These are phyloP conservation scores for Mycena rosella DNA, from an alignment of 768 basidiomycete species.

Conservation along the genomic window DNA sequence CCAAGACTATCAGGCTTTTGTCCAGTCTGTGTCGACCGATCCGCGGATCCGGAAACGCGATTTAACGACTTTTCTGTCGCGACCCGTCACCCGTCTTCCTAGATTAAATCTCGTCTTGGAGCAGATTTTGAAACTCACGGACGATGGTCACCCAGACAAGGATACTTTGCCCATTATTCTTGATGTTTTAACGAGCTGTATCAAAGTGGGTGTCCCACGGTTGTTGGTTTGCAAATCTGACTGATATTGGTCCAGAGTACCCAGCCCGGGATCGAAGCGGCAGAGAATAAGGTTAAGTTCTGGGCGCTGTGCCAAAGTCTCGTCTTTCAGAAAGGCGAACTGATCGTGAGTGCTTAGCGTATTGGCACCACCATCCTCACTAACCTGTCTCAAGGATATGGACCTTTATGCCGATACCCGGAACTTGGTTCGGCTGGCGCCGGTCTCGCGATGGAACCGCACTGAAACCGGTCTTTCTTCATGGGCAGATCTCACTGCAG, in stretches of 20 bases:
- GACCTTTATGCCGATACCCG: slow-evolving; percentile 84
- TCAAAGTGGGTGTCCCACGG: slow-evolving; percentile 57
- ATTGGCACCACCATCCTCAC: slow-evolving; percentile 6
- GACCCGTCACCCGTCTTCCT: slow-evolving; percentile 91
- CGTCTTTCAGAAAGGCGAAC: slow-evolving; percentile 81
- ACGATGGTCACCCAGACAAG: slow-evolving; percentile 80
- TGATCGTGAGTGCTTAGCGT: slow-evolving; percentile 69
- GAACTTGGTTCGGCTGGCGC: slow-evolving; percentile 75
- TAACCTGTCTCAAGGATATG: slow-evolving; percentile 70
- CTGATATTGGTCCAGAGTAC: slow-evolving; percentile 60
- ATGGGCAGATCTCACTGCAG: slow-evolving; percentile 78
- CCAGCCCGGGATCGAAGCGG: slow-evolving; percentile 92
- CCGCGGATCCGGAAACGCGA: slow-evolving; percentile 81
- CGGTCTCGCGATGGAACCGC: slow-evolving; percentile 69
- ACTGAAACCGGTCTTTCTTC: slow-evolving; percentile 76
- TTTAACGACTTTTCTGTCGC: slow-evolving; percentile 83
- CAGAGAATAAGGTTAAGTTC: slow-evolving; percentile 91
- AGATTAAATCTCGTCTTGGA: slow-evolving; percentile 82
- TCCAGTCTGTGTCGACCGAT: slow-evolving; percentile 72
- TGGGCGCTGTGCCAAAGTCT: slow-evolving; percentile 85
- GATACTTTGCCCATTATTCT: slow-evolving; percentile 82
- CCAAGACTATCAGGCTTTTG: slow-evolving; percentile 73
- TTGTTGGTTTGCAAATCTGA: not conserved
- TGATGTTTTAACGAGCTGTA: slow-evolving; percentile 73
- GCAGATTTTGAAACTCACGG: slow-evolving; percentile 74